Conservation (phyloP, 306 rosid genomes). For the Delonix regia region DNA sequence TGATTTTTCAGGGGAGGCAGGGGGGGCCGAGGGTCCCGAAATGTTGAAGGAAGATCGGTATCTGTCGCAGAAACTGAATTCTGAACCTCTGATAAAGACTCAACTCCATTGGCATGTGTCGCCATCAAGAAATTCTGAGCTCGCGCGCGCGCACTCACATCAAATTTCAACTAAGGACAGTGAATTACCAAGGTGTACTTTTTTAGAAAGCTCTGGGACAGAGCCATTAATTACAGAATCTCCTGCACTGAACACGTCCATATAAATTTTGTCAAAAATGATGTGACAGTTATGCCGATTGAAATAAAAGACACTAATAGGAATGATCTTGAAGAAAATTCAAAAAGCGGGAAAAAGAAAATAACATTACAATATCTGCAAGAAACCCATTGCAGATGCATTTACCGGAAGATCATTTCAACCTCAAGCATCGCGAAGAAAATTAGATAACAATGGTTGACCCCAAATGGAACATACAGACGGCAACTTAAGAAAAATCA, state of each 20-base stretch:
- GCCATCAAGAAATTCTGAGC: slow-evolving; percentile 55
- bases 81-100: slow-evolving; percentile 52
- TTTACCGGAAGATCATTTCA: slow-evolving; percentile 22
- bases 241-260: neutral
- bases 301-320: slow-evolving; percentile 34
- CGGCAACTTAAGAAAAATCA: slow-evolving; percentile 18
- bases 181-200: slow-evolving; percentile 40
- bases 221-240: slow-evolving; percentile 38
- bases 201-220: neutral
- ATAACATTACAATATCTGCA: slow-evolving; percentile 30
- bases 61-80: slow-evolving; percentile 48
- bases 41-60: slow-evolving; percentile 51
- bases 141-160: slow-evolving; percentile 23
- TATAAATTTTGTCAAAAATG: neutral
- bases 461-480: slow-evolving; percentile 38
- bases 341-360: slow-evolving; percentile 23
- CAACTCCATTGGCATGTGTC: slow-evolving; percentile 53
- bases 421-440: slow-evolving; percentile 36
- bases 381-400: slow-evolving; percentile 25
- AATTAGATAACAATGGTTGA: slow-evolving; percentile 17
- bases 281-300: neutral
- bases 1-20: slow-evolving; percentile 51
- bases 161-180: slow-evolving; percentile 46
- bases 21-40: slow-evolving; percentile 44
- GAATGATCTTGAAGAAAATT: slow-evolving; percentile 35